Base-by-base conservation (phyloP, 2,329 filamentous ascomycete genomes). In the Clonostachys solani region DNA sequence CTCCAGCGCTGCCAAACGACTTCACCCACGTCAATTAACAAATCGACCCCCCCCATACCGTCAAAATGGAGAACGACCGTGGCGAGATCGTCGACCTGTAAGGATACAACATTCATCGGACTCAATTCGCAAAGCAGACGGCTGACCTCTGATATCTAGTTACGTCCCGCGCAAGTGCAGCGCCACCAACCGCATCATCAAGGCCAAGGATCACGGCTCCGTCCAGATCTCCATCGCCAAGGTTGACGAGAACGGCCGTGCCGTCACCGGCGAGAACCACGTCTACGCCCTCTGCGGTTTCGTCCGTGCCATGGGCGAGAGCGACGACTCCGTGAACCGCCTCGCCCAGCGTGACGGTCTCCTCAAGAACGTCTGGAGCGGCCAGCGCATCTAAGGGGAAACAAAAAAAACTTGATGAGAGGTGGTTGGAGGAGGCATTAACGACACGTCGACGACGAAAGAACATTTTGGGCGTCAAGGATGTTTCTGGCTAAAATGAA, bases 81-180 rank as follows among this genome's bases (percentile, higher is more conserved):
- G 92, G 92, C 81, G 91, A 97, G 78, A 92, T 96, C 80, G 94
- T 97, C 75, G 92, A 97, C 81, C 91, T 96, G 90, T 96, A 86
- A 77, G 86, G 76, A 33, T 23, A 33, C n/a, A 34, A 18, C n/a
- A 16, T 46, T n/a, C 38, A 10, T 15, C 13, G 34, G 19, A 12
- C 19, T 38, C 40, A 15, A 19, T 38, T 38, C 8, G 15, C 36
- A 38, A 38, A 2, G 36, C 15, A 38, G 36, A n/a, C 7, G 17
- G 36, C 36, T n/a, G 15, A 38, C 15, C 36, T 19, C 10, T 33
- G 38, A 36, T 47, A 38, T 57, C 55, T 69, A 95, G 90, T 74
- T 95, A 95, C 86, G 89, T 96, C 82, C 91, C 91, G 73, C 90
- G 92, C 83, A 97, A 96, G 83, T 97, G 92, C 89, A 90, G 84